phyloP scores from a whole-genome alignment of 805 yeast genomes.

The Candida nemodendra region DNA sequence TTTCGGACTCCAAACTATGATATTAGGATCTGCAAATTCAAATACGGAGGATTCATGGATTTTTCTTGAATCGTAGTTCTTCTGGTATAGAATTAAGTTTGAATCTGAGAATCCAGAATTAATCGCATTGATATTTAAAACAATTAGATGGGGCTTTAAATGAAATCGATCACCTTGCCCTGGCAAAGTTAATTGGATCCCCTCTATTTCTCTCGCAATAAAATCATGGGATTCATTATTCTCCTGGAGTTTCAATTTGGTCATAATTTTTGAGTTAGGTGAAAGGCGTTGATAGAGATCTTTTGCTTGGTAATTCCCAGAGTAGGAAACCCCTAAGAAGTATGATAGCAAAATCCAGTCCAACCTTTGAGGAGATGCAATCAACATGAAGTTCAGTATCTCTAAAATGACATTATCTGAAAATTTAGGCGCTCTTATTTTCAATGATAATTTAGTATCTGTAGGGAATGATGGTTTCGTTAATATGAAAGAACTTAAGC shows the following conservation, averaged over 20 bases:
- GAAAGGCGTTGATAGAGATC: conserved; percentile 41
- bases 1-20: conserved; percentile 18
- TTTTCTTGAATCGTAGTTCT: too few species aligned
- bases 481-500: conserved; percentile 40
- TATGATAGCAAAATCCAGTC: conserved; percentile 55
- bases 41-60: too few species aligned
- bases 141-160: conserved; percentile 3
- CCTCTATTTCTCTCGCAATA: background rate
- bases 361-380: conserved; percentile 36
- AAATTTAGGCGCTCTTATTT: conserved; percentile 23
- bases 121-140: conserved; percentile 23
- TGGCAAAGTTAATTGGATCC: background rate
- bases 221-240: conserved; percentile 8
- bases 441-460: conserved; percentile 4
- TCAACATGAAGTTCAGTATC: conserved; percentile 36
- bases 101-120: conserved; percentile 3
- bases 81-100: too few species aligned
- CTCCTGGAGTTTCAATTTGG: conserved; percentile 26
- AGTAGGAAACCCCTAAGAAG: conserved; percentile 49
- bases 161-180: background rate
- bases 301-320: conserved; percentile 41
- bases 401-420: conserved; percentile 27
- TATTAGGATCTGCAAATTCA: background rate
- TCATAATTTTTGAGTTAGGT: conserved; percentile 29
- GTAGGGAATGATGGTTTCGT: background rate